Evolutionary conservation across 495 filamentous ascomycete genomes (phyloP), one percentile per base, ranked within the genome.

Genomic region (Xylaria telfairii): DNA sequence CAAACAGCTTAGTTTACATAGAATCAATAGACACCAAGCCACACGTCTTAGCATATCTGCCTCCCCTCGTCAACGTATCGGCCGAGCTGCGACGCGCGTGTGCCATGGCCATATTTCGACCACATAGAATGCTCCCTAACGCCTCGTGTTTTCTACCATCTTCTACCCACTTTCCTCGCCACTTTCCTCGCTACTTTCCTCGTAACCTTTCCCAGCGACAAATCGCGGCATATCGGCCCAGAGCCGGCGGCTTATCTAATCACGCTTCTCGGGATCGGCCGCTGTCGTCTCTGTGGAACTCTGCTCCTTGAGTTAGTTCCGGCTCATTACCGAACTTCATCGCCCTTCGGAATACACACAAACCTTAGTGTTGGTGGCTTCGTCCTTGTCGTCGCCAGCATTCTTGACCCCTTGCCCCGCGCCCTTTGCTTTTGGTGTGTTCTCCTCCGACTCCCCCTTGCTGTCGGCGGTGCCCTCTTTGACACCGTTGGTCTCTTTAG

Each of bases 401-500:
- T 82, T 75, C 65, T 71, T 63, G 17, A 80, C 77, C 46, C 76
- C 71, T 68, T 77, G 65, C 49, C 79, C 73, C 19, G 76, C 64
- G 51, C 78, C 78, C 42, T 79, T 74, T 51, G 83, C 74, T 15
- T 80, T 75, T 76, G 84, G 81, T 72, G 74, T 78, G 75, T 80
- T 86, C 80, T 71, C 80, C 54, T 83, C 79, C 4, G 63, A 2
- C 17, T 73, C 67, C 12, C 70, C 72, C 74, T 85, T 84, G 42
- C 82, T 79, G 41, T 82, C 78, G 4, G 87, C 83, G 39, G 69
- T 67, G 21, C 81, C 81, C 32, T 87, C 81, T 73, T 82, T 81
- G 9, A 82, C 81, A 13, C 85, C 86, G 61, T 89, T 87, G 72
- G 83, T 76, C 32, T 87, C 89, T 59, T 91, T 90, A 42, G 83